Conservation (phyloP, 2,329 filamentous ascomycete species). For the Tolypocladium paradoxum region DNA sequence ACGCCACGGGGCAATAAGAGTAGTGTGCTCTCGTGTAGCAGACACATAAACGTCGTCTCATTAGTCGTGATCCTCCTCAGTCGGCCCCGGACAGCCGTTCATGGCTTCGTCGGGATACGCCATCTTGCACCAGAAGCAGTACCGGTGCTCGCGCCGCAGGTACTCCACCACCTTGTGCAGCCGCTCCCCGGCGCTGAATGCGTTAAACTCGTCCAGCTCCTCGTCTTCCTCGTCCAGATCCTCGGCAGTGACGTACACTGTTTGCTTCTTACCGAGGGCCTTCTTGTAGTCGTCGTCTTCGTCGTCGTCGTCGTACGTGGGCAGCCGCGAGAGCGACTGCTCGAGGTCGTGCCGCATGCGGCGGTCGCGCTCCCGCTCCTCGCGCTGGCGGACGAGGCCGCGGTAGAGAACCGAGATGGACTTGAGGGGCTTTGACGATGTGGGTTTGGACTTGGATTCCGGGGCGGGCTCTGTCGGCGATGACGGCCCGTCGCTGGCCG, state of each 20-base stretch:
- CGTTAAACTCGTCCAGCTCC: conserved; percentile 72
- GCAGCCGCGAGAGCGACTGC: conserved; percentile 50
- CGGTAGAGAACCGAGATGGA: conserved; percentile 73
- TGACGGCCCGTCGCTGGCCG: conserved; percentile 1
- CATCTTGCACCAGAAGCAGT: conserved; percentile 97
- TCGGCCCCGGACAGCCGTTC: conserved; percentile 81
- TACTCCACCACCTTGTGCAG: conserved; percentile 56
- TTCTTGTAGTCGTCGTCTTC: conserved; percentile 63
- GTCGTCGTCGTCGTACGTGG: conserved; percentile 54
- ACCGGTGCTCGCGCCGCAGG: conserved; percentile 60
- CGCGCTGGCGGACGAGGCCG: conserved; percentile 57
- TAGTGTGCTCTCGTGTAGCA: background rate
- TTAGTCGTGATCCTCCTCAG: conserved; percentile 69
- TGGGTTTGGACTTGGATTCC: background rate
- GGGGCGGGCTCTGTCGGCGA: background rate
- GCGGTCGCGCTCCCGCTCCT: conserved; percentile 58
- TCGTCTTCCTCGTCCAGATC: conserved; percentile 68
- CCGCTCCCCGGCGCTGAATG: conserved; percentile 53
- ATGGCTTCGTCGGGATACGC: conserved; percentile 61
- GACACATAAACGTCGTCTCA: background rate
- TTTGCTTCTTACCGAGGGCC: conserved; percentile 51
- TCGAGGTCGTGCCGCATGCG: conserved; percentile 56
- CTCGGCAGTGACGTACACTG: conserved; percentile 49
- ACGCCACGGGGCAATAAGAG: too few relatives aligned
- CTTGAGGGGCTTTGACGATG: conserved; percentile 41